Evolutionary conservation across 208 protist genomes (phyloP).

Genomic region (Trypanosoma vivax): DNA sequence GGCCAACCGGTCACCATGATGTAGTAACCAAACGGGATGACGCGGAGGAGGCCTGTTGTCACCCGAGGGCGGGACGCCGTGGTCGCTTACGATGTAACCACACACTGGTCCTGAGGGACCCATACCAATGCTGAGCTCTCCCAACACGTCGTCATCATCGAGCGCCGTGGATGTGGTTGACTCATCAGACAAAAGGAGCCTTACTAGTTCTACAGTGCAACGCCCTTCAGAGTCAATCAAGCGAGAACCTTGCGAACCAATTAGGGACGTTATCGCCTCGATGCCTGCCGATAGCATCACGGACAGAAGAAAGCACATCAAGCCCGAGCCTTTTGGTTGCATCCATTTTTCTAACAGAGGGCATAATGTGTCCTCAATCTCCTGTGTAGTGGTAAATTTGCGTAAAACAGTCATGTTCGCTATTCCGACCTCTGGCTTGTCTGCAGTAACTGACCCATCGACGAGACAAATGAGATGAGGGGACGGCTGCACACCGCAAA

Average conservation of each 20-base stretch:
- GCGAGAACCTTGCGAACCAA: slow-evolving; percentile 2
- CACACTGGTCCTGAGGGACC: background rate
- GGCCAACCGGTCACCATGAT: slow-evolving; percentile 40
- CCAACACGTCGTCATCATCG: slow-evolving; percentile 12
- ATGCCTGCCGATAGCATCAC: slow-evolving; percentile 57
- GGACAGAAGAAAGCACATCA: slow-evolving; percentile 70
- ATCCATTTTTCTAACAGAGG: slow-evolving; percentile 37
- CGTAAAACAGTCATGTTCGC: slow-evolving; percentile 16
- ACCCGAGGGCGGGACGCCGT: background rate
- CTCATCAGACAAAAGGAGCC: slow-evolving; percentile 22
- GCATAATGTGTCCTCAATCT: slow-evolving; percentile 35
- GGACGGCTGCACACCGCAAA: slow-evolving; percentile 57
- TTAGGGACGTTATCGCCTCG: slow-evolving; percentile 27
- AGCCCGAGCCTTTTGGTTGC: slow-evolving; percentile 42
- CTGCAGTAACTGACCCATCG: slow-evolving; percentile 19
- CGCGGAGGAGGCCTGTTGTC: slow-evolving; percentile 21
- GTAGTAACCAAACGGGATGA: slow-evolving; percentile 75
- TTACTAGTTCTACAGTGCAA: slow-evolving; percentile 44
- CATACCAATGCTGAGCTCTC: background rate
- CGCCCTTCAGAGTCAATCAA: slow-evolving; percentile 24
- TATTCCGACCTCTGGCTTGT: slow-evolving; percentile 5
- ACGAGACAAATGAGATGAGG: slow-evolving; percentile 46
- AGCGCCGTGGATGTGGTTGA: background rate
- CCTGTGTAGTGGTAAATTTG: slow-evolving; percentile 27
- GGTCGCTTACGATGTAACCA: slow-evolving; percentile 6